These are phyloP conservation scores for Jamesozyma hellenica DNA, from an alignment of 805 yeast genomes.

Conservation along the genomic window DNA sequence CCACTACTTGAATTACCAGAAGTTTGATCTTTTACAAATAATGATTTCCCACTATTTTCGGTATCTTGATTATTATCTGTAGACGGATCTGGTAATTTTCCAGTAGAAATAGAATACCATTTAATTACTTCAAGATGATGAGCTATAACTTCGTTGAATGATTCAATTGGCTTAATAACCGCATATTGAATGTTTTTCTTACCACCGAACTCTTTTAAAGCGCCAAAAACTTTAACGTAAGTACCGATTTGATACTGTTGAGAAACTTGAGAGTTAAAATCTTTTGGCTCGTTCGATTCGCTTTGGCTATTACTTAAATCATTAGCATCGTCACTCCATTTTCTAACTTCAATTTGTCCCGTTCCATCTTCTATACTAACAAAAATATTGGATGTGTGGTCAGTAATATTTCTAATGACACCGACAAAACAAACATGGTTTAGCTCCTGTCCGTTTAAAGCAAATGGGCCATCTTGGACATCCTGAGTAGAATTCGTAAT, in stretches of 20 bases:
- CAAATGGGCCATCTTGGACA: conserved; percentile 60
- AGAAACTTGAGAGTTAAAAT: conserved; percentile 26
- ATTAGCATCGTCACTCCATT: conserved; percentile 45
- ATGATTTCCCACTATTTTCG: background rate
- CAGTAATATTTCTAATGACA: conserved; percentile 53
- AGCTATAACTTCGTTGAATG: conserved; percentile 58
- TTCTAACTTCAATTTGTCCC: conserved; percentile 52
- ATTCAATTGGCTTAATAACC: conserved; percentile 44
- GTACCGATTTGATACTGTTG: conserved; percentile 36
- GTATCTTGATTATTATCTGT: conserved; percentile 1
- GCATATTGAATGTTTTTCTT: conserved; percentile 59
- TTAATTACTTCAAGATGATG: conserved; percentile 58
- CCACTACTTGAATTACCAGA: conserved; percentile 22
- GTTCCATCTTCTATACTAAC: conserved; percentile 73
- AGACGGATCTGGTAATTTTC: conserved; percentile 28
- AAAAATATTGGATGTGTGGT: conserved; percentile 44
- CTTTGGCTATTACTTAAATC: conserved; percentile 26
- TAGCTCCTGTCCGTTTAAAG: conserved; percentile 48
- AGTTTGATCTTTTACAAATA: background rate
- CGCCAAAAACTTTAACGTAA: conserved; percentile 51
- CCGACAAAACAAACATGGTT: conserved; percentile 60
- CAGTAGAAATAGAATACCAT: conserved; percentile 46
- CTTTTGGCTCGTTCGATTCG: conserved; percentile 9
- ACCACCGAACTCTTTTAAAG: conserved; percentile 49
- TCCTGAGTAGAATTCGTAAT: conserved; percentile 49